Conservation (phyloP, 179 eudicot genomes). For the Silene noctiflora region DNA sequence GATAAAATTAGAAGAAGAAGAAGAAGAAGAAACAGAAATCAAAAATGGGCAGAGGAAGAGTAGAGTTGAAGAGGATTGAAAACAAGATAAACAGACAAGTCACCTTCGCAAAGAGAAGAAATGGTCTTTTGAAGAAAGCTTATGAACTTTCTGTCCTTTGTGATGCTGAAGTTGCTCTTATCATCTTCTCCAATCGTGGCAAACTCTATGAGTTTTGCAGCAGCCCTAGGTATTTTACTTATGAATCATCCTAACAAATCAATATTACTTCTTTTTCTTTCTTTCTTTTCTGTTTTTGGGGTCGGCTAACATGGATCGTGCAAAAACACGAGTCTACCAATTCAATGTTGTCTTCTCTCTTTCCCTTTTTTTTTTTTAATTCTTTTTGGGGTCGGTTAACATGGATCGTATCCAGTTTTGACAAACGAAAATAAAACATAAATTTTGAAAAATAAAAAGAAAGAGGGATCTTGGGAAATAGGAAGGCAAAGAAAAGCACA, state of each 20-base stretch:
- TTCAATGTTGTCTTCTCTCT: too few species aligned
- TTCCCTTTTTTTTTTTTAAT: too few species aligned
- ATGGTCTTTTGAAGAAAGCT: conserved; percentile 86
- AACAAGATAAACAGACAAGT: conserved; percentile 95
- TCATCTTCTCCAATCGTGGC: conserved; percentile 89
- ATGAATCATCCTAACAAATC: too few species aligned
- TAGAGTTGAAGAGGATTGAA: conserved; percentile 85
- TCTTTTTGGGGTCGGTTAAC: not conserved
- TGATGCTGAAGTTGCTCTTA: conserved; percentile 84
- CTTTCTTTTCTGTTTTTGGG: not conserved
- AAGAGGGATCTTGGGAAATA: conserved; percentile 14
- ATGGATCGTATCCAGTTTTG: not conserved
- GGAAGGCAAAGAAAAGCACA: conserved; percentile 4
- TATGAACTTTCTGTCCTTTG: conserved; percentile 85
- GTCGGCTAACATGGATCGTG: not conserved
- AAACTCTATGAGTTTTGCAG: conserved; percentile 86
- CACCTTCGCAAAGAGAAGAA: conserved; percentile 83
- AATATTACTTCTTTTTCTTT: too few species aligned
- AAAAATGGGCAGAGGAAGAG: conserved; percentile 87
- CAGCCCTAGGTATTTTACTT: conserved; percentile 57
- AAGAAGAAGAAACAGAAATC: conserved; percentile 5
- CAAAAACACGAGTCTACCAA: too few species aligned
- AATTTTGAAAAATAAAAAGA: not conserved
- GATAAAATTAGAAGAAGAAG: not conserved
- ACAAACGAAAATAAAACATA: not conserved